A percentile compares a stretch with the other conserved stretches of the same genome.
Conservation (phyloP, 805 yeast species). For the Suhomyces faveliae region DNA sequence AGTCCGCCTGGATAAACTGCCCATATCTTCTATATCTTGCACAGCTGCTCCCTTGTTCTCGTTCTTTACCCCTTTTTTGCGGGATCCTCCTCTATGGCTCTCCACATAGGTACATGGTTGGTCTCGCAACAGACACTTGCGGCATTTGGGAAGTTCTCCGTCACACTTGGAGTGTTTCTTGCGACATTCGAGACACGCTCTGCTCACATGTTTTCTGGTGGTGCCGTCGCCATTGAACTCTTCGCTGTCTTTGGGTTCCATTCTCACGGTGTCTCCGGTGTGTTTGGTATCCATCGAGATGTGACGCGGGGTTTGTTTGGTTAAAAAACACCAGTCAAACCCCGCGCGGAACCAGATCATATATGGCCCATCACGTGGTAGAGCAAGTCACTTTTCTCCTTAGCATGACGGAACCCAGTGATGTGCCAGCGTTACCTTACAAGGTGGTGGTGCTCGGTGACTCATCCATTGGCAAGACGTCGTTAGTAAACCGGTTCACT, state of each 20-base stretch:
- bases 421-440: conserved; percentile 24
- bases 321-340: not conserved
- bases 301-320: not conserved
- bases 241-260: too few relatives aligned
- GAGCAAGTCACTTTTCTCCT: not conserved
- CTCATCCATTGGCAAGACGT: conserved; percentile 63
- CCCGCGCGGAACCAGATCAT: not conserved
- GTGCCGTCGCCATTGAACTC: not conserved
- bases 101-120: conserved; percentile 48
- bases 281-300: not conserved
- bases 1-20: not conserved
- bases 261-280: not conserved
- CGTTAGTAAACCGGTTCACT: conserved; percentile 80
- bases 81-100: conserved; percentile 53
- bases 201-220: conserved; percentile 10
- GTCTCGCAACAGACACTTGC: conserved; percentile 35
- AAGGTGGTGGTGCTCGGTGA: conserved; percentile 50
- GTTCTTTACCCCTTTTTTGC: conserved; percentile 44
- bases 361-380: not conserved
- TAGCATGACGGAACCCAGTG: conserved; percentile 5
- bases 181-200: conserved; percentile 53
- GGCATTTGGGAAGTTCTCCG: conserved; percentile 46
- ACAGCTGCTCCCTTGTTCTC: conserved; percentile 12
- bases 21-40: conserved; percentile 17
- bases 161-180: conserved; percentile 51